A percentile compares a stretch with the other conserved stretches of the same genome.
phyloP scores from a whole-genome alignment of 352 stramenopile genomes.

The Globisporangium barbulae region DNA sequence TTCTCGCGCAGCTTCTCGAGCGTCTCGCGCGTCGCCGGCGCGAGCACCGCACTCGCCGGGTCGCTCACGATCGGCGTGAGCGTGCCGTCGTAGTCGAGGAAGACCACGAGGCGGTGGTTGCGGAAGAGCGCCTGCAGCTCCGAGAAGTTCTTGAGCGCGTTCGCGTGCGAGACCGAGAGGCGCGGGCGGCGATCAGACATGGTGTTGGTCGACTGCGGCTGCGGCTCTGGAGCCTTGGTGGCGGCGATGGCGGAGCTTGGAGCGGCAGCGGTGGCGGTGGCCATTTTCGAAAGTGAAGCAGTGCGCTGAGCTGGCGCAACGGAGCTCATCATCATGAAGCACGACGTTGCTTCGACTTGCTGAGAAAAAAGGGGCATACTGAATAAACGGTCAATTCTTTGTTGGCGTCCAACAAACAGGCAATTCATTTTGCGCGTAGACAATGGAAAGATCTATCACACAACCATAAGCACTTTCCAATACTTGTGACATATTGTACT shows the following conservation, averaged over 20 bases:
- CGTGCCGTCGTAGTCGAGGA: conserved; percentile 90
- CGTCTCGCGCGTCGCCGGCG: conserved; percentile 59
- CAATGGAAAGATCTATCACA: neutral
- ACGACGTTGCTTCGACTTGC: neutral
- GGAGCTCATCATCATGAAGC: neutral
- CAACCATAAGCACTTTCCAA: neutral
- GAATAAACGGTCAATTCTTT: conserved; percentile 14
- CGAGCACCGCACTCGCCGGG: conserved; percentile 66
- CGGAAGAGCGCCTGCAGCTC: conserved; percentile 47
- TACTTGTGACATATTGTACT: neutral
- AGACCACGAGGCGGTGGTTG: conserved; percentile 70
- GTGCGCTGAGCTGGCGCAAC: neutral
- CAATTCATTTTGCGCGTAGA: neutral
- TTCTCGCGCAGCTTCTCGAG: conserved; percentile 73
- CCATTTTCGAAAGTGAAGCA: conserved; percentile 19
- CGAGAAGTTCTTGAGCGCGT: conserved; percentile 72
- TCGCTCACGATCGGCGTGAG: conserved; percentile 90
- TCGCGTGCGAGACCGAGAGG: conserved; percentile 70
- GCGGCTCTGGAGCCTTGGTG: neutral
- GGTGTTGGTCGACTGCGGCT: neutral
- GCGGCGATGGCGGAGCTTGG: neutral
- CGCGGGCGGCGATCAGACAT: conserved; percentile 21
- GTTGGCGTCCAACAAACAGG: conserved; percentile 4
- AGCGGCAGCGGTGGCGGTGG: neutral
- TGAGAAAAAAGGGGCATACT: neutral